Evolutionary conservation across 306 rosid species (phyloP).

Genomic region (Macrotyloma uniflorum): DNA sequence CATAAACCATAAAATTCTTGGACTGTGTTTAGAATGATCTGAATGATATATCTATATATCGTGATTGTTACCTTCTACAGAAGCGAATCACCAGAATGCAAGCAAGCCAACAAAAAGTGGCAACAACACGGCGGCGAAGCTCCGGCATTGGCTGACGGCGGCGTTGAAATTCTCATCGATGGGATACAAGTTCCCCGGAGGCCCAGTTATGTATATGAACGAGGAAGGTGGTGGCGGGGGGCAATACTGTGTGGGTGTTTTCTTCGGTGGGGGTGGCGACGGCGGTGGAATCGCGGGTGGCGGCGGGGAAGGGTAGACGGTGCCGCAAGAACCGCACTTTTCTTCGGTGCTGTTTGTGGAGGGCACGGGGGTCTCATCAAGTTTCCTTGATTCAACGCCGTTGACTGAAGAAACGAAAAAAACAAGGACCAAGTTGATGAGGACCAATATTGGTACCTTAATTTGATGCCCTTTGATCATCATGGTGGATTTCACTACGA

Average conservation of each 20-base stretch:
- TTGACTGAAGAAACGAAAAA: constrained; percentile 28
- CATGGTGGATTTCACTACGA: constrained; percentile 9
- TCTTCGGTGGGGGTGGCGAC: constrained; percentile 46
- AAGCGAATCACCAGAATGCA: constrained; percentile 29
- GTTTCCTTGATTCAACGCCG: constrained; percentile 45
- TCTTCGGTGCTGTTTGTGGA: constrained; percentile 19
- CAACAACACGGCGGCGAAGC: constrained; percentile 10
- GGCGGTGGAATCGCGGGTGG: constrained; percentile 43
- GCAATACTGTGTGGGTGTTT: constrained; percentile 36
- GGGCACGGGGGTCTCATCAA: constrained; percentile 36
- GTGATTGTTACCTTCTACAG: constrained; percentile 20
- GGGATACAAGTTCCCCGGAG: constrained; percentile 54
- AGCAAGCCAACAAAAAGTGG: constrained; percentile 36
- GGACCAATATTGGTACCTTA: constrained; percentile 28
- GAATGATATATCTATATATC: not conserved
- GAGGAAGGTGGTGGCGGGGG: constrained; percentile 52
- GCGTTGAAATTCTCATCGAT: constrained; percentile 47
- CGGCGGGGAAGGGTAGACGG: constrained; percentile 38
- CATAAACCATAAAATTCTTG: constrained; percentile 24
- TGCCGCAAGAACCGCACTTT: constrained; percentile 46
- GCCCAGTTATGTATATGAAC: constrained; percentile 48
- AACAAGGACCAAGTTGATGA: constrained; percentile 26
- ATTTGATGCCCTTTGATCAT: constrained; percentile 31
- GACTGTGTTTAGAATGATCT: constrained; percentile 18
- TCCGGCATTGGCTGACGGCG: constrained; percentile 22